Conservation (phyloP, 495 filamentous ascomycete species). For the Cercophora scortea region DNA sequence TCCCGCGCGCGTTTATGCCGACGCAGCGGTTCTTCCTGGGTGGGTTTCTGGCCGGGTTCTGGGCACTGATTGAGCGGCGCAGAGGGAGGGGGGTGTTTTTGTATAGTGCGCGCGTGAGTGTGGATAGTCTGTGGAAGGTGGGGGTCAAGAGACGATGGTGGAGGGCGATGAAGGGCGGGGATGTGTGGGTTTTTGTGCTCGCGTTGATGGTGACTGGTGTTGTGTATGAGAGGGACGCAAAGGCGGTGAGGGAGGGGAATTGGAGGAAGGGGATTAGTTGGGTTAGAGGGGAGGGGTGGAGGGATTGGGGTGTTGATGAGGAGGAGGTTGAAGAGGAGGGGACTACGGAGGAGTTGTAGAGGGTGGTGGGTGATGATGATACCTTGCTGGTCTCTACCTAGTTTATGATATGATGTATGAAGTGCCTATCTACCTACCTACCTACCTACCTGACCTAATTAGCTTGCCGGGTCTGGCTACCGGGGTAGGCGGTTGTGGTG, state of each 20-base stretch:
- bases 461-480: too few species aligned
- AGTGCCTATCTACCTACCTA: neutral
- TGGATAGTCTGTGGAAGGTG: slow-evolving; percentile 85
- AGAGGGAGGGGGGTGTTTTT: slow-evolving; percentile 58
- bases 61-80: slow-evolving; percentile 62
- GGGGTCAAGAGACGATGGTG: slow-evolving; percentile 79
- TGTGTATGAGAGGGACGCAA: slow-evolving; percentile 65
- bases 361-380: neutral
- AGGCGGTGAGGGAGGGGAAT: slow-evolving; percentile 55
- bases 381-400: too few species aligned
- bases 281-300: slow-evolving; percentile 54
- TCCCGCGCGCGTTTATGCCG: slow-evolving; percentile 69
- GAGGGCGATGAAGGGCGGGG: slow-evolving; percentile 70
- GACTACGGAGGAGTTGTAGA: neutral
- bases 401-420: too few species aligned
- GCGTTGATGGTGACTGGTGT: slow-evolving; percentile 70
- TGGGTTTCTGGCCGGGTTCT: slow-evolving; percentile 75
- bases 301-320: slow-evolving; percentile 34
- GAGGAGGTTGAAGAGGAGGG: slow-evolving; percentile 20
- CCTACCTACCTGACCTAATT: neutral
- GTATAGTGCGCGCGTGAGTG: slow-evolving; percentile 61
- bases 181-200: slow-evolving; percentile 71
- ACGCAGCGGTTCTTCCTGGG: slow-evolving; percentile 82
- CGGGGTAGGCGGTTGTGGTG: too few species aligned
- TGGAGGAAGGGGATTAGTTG: slow-evolving; percentile 68